Conservation (phyloP, 352 stramenopile species). For the Globisporangium heterothallicum region DNA sequence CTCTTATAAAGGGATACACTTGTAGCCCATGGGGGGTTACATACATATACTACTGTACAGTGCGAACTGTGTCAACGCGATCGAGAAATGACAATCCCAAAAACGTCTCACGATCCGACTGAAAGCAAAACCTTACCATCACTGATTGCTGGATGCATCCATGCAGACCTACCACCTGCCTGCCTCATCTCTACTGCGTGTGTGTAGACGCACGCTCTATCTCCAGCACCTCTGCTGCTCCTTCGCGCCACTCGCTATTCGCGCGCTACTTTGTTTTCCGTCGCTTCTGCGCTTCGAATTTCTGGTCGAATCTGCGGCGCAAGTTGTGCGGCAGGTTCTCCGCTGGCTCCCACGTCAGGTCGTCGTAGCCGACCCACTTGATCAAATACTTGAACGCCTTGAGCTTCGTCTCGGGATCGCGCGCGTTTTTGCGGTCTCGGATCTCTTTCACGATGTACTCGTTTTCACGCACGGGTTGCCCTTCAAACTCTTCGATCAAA, state of each 20-base stretch:
- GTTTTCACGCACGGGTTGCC: constrained; percentile 61
- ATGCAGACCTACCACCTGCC: not conserved
- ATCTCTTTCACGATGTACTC: constrained; percentile 78
- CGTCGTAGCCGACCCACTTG: constrained; percentile 82
- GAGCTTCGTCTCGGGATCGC: constrained; percentile 56
- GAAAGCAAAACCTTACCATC: no score
- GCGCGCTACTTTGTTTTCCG: constrained; percentile 1
- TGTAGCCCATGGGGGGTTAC: no score
- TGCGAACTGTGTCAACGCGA: not conserved
- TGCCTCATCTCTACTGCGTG: no score
- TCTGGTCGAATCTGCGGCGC: constrained; percentile 73
- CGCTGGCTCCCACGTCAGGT: constrained; percentile 70
- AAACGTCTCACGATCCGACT: no score
- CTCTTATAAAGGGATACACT: not conserved
- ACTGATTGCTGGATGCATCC: no score
- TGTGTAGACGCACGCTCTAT: not conserved
- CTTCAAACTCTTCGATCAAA: constrained; percentile 75
- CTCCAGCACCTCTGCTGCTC: not conserved
- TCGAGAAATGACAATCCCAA: not conserved
- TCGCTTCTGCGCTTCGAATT: constrained; percentile 55
- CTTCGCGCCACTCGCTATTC: not conserved
- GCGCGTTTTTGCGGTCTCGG: constrained; percentile 54
- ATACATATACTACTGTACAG: not conserved
- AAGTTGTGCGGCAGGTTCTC: constrained; percentile 77
- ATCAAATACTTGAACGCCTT: constrained; percentile 80